Conservation (phyloP, 106 monocot genomes). For the Phalaenopsis equestris region DNA sequence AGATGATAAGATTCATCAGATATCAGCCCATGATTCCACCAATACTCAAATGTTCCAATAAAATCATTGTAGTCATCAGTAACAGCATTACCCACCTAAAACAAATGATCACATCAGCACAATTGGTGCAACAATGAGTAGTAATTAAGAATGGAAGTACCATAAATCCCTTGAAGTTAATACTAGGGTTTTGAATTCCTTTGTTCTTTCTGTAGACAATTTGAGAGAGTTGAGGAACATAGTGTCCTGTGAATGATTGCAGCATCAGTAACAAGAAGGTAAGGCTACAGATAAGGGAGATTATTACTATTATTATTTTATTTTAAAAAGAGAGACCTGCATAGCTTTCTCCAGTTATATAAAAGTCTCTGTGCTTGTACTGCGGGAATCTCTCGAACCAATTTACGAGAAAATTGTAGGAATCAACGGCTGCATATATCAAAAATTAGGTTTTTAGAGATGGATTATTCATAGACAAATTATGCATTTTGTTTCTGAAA, state of each 20-base stretch:
- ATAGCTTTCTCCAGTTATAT: constrained; percentile 81
- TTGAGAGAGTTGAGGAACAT: constrained; percentile 91
- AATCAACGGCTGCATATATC: constrained; percentile 16
- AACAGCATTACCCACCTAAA: constrained; percentile 92
- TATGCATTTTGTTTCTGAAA: not conserved
- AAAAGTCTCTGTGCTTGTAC: constrained; percentile 77
- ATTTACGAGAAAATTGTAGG: constrained; percentile 40
- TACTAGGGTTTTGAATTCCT: constrained; percentile 36
- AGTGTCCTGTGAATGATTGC: constrained; percentile 58
- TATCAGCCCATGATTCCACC: constrained; percentile 92
- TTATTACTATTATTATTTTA: too few relatives aligned
- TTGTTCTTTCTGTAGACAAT: constrained; percentile 63
- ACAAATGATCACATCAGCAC: too few relatives aligned
- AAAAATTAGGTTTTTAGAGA: not conserved
- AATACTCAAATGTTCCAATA: constrained; percentile 86
- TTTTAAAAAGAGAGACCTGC: constrained; percentile 31
- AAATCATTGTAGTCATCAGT: constrained; percentile 83
- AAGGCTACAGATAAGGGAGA: not conserved
- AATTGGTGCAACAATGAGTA: too few relatives aligned
- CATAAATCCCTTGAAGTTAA: constrained; percentile 94
- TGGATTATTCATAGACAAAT: not conserved
- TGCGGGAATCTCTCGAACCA: constrained; percentile 87
- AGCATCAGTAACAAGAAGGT: not conserved
- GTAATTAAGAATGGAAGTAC: constrained; percentile 15
- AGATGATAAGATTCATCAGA: constrained; percentile 52